Evolutionary conservation across 192 early-diverging fungal genomes (phyloP), one percentile per base, ranked within the genome.

Genomic region (Mortierella antarctica): DNA sequence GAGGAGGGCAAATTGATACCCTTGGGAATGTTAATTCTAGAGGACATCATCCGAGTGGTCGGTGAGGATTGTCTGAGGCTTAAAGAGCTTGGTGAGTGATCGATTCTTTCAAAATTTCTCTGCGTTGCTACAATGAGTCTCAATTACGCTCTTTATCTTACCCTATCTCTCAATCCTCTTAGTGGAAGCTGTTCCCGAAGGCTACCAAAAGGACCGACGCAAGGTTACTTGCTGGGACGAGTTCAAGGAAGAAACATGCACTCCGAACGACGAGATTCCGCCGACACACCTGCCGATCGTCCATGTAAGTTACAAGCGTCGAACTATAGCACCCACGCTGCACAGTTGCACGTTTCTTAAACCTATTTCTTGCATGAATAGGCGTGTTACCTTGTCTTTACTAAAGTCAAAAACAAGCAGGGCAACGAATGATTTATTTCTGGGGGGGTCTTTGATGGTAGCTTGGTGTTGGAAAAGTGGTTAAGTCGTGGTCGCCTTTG

Each of bases 1-100:
- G 81, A 88, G 52, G 82, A 75, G 15, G 90, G 88, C 17, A 93
- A 91, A 66, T 74, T 95, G 58, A 91, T 90, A 86, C 94, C 94
- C 14, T 57, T 95, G 52, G 83, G 91, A 0, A 89, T 95, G 91
- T 80, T 95, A 2, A 81, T 95, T 6, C 66, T 92, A 47, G 93
- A 95, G 71, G 94, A 95, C 67, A 86, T 95, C 17, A 84, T 91
- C 52, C 73, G 82, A 3, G 89, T 86, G 0, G 84, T 94, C 10
- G 86, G 84, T 8, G 68, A 85, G 40, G 71, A 82, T 17, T 66
- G 66, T 50, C 55, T 93, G 44, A 86, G 85, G 44, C 77, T 93
- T 12, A 92, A 91, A 49, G 92, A 93, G 48, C 52, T 80, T 11
- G 62, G 77, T 80, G 64, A 42, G 73, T 56, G 12, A 5, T 23